Evolutionary conservation across 495 filamentous ascomycete genomes (phyloP).

Genomic region (Barbatosphaeria neglecta): DNA sequence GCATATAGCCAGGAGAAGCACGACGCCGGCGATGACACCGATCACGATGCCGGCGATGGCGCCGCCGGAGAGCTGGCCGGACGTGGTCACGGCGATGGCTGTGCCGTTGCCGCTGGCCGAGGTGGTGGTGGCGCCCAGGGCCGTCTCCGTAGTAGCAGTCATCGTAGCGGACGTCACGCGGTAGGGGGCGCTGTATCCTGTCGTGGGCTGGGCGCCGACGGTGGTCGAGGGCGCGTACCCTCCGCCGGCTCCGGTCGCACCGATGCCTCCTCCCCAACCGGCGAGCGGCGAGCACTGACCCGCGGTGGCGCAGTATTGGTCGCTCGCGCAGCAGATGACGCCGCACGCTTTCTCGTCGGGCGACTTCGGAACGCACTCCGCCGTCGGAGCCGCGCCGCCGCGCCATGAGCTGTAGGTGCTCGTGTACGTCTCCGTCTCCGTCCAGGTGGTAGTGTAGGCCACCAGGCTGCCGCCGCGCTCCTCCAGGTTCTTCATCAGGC

Average conservation of each 20-base stretch:
- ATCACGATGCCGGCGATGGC: conserved; percentile 95
- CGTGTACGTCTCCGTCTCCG: conserved; percentile 52
- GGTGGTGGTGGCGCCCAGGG: conserved; percentile 33
- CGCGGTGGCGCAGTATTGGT: conserved; percentile 50
- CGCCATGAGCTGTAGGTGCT: conserved; percentile 46
- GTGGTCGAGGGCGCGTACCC: conserved; percentile 25
- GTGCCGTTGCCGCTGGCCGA: conserved; percentile 26
- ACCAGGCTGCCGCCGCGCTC: conserved; percentile 33
- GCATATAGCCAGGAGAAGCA: conserved; percentile 61
- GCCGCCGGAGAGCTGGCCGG: conserved; percentile 38
- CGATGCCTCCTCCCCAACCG: conserved; percentile 7
- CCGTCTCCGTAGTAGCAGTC: conserved; percentile 15
- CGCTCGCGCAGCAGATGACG: conserved; percentile 57
- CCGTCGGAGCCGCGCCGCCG: conserved; percentile 14
- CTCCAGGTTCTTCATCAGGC: neutral
- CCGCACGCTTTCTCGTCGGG: conserved; percentile 60
- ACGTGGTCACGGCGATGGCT: conserved; percentile 25
- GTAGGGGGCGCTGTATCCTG: conserved; percentile 46
- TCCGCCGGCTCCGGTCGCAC: conserved; percentile 13
- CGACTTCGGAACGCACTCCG: conserved; percentile 42
- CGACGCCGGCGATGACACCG: conserved; percentile 65
- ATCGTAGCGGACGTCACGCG: conserved; percentile 56
- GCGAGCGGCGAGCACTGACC: conserved; percentile 33
- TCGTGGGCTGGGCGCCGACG: conserved; percentile 30
- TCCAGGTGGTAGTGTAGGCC: conserved; percentile 68